Conservation (phyloP, 140 eudicot genomes). For the Stevia rebaudiana region DNA sequence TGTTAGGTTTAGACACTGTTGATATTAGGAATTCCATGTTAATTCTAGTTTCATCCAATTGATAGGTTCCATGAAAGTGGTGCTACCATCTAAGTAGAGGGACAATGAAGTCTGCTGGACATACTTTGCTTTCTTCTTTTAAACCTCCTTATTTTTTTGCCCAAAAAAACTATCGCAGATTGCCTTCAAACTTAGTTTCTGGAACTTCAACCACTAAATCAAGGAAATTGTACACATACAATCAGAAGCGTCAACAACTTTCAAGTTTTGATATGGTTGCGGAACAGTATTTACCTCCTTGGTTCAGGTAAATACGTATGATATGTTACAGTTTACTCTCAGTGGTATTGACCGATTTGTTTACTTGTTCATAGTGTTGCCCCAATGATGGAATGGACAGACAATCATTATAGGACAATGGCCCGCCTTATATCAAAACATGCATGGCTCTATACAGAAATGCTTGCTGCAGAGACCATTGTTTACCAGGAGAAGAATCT, state of each 20-base stretch:
- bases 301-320: conserved; percentile 57
- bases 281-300: conserved; percentile 62
- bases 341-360: neutral
- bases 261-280: conserved; percentile 48
- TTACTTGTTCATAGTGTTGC: conserved; percentile 57
- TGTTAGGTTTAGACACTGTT: conserved; percentile 15
- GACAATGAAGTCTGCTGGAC: conserved; percentile 66
- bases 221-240: conserved; percentile 33
- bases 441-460: conserved; percentile 96
- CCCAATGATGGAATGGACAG: conserved; percentile 99
- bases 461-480: conserved; percentile 97
- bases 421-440: conserved; percentile 82
- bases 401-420: conserved; percentile 71
- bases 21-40: conserved; percentile 27
- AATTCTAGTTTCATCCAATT: conserved; percentile 47
- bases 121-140: conserved; percentile 61
- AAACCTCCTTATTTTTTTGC: conserved; percentile 54
- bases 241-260: conserved; percentile 39
- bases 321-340: neutral
- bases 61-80: conserved; percentile 63
- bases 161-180: conserved; percentile 60
- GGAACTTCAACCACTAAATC: conserved; percentile 34
- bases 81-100: conserved; percentile 43
- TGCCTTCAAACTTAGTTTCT: conserved; percentile 32
- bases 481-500: conserved; percentile 71